These are phyloP conservation scores for Nasturtium officinale DNA, from an alignment of 345 rosid genomes.

Conservation along the genomic window DNA sequence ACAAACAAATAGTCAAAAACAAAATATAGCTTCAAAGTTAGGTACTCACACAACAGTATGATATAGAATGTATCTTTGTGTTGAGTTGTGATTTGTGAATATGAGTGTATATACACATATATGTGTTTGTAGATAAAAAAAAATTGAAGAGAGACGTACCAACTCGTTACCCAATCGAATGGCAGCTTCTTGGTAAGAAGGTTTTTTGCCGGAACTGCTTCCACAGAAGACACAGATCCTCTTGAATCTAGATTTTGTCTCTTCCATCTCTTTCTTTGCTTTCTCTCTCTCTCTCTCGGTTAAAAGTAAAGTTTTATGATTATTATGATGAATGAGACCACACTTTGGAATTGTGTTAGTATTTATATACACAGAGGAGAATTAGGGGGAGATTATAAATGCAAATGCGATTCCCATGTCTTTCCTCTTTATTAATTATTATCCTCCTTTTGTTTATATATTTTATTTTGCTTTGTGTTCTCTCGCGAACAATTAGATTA, in stretches of 20 bases:
- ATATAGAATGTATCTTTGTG: constrained; percentile 7
- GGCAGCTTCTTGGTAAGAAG: constrained; percentile 84
- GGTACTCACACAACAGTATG: background rate
- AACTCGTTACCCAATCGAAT: constrained; percentile 75
- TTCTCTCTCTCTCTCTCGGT: constrained; percentile 34
- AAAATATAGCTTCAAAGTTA: background rate
- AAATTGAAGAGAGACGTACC: constrained; percentile 46
- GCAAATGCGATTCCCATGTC: constrained; percentile 43
- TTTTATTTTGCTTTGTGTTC: constrained; percentile 16
- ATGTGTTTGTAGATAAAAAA: background rate
- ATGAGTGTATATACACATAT: background rate
- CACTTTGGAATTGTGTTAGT: constrained; percentile 33
- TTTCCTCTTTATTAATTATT: constrained; percentile 21
- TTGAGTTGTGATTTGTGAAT: background rate
- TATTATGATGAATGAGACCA: constrained; percentile 43
- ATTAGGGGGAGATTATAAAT: constrained; percentile 29
- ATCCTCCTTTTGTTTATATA: background rate
- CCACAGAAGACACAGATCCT: constrained; percentile 93
- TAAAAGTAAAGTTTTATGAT: constrained; percentile 31
- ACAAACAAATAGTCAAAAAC: background rate
- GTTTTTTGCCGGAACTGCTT: constrained; percentile 78
- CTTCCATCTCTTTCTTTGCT: constrained; percentile 44
- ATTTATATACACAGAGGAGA: constrained; percentile 32
- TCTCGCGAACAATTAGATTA: constrained; percentile 2
- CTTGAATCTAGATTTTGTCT: constrained; percentile 66